Percentiles rank a stretch among this genome's conserved stretches.
Conservation (phyloP, 192 early-diverging fungal species). For the Dissophora globulifera region DNA sequence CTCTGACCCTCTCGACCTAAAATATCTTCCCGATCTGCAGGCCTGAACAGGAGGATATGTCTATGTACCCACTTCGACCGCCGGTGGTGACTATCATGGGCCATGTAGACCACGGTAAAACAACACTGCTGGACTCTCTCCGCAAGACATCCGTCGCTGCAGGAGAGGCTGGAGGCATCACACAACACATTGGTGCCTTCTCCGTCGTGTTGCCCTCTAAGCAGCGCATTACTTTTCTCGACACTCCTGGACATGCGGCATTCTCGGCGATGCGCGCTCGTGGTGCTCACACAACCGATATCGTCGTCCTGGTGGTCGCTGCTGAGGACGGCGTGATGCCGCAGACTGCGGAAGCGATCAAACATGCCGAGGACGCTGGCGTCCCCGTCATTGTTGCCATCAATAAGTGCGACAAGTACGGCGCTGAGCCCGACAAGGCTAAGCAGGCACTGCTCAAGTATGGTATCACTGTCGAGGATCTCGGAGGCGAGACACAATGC, state of each 20-base stretch:
- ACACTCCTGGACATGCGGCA: conserved; percentile 97
- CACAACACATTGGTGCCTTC: conserved; percentile 99
- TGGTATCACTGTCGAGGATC: conserved; percentile 88
- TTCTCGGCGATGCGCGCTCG: conserved; percentile 95
- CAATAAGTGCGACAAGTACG: conserved; percentile 97
- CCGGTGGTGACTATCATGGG: conserved; percentile 99
- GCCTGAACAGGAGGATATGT: conserved; percentile 78
- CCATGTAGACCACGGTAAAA: conserved; percentile 98
- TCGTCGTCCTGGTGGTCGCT: conserved; percentile 96
- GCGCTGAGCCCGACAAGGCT: conserved; percentile 68
- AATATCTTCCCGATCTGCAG: too few species aligned
- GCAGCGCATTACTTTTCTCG: conserved; percentile 91
- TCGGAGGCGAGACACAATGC: conserved; percentile 92
- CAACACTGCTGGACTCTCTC: conserved; percentile 91
- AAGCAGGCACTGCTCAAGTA: conserved; percentile 78
- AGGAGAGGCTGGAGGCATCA: conserved; percentile 96
- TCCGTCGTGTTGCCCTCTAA: conserved; percentile 75
- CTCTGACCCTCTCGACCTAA: background rate
- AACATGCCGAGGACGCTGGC: conserved; percentile 85
- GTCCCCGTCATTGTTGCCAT: conserved; percentile 96
- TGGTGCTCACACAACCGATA: conserved; percentile 93
- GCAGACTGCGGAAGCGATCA: conserved; percentile 95
- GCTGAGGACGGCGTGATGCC: conserved; percentile 99
- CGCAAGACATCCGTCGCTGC: conserved; percentile 92
- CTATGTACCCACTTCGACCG: conserved; percentile 76